phyloP scores from a whole-genome alignment of 2,329 filamentous ascomycete species.

The Epichloe gansuensis region DNA sequence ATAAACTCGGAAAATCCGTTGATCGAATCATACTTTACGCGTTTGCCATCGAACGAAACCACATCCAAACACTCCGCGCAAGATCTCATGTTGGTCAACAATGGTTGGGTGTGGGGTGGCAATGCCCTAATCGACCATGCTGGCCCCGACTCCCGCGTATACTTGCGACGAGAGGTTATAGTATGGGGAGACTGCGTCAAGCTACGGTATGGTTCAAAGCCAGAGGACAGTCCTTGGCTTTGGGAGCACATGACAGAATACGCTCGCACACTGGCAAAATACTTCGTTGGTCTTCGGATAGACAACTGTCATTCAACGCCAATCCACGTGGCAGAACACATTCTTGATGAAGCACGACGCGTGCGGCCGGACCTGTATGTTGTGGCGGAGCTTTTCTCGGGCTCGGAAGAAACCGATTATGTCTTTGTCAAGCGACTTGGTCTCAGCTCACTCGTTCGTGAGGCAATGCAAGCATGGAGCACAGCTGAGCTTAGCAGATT shows the following conservation, averaged over 20 bases:
- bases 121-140: conserved; percentile 92
- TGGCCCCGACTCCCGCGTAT: conserved; percentile 78
- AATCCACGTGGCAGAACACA: conserved; percentile 83
- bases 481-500: conserved; percentile 84
- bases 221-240: conserved; percentile 78
- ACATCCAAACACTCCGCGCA: conserved; percentile 66
- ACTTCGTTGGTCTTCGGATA: conserved; percentile 90
- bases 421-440: conserved; percentile 89
- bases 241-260: conserved; percentile 97
- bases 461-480: conserved; percentile 98
- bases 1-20: conserved; percentile 68
- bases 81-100: conserved; percentile 77
- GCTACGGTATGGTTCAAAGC: conserved; percentile 70
- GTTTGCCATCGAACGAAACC: conserved; percentile 63
- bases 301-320: conserved; percentile 98
- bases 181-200: conserved; percentile 99
- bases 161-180: conserved; percentile 89
- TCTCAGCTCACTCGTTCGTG: conserved; percentile 80
- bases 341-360: conserved; percentile 83
- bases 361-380: conserved; percentile 82
- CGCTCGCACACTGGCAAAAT: conserved; percentile 81
- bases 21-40: conserved; percentile 90
- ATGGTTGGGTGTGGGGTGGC: conserved; percentile 97
- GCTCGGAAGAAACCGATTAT: conserved; percentile 91
- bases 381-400: conserved; percentile 89